Evolutionary conservation across 345 rosid genomes (phyloP), one percentile per base, ranked within the genome.

Genomic region (Melaleuca alternifolia): DNA sequence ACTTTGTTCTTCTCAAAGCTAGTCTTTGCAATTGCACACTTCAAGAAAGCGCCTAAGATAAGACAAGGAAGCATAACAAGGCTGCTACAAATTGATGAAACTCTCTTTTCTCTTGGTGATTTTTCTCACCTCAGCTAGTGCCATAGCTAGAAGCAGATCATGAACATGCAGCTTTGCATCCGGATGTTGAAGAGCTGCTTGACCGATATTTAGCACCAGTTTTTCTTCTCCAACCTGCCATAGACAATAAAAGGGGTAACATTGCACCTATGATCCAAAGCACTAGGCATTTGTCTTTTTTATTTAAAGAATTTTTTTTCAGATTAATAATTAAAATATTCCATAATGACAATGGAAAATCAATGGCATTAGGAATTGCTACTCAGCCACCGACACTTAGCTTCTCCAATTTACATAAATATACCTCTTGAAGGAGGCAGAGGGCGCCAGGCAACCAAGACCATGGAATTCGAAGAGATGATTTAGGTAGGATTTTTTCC

Each of bases 361-460:
- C 1, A 5, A 37, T 3, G 1, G 24, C 81, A 37, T 18, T 0
- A 71, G 48, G 81, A 37, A 18, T 37, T 16, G 79, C 46, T 33
- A 37, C 44, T 37, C 79, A 71, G 18, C 1, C 48, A 37, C 81
- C 3, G 5, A 18, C 2, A 3, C 81, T 71, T 37, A 37, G 81
- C 81, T 71, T 71, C 81, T 37, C 81, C 7, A 18, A 5, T 71
- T 71, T 33, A 71, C 5, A 26, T 37, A 71, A 71, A 71, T 37
- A 30, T 88, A 97, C 99, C 99, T 97, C 99, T 92, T 96, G 99
- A 89, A 96, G 99, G 62, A 97, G 95, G 91, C 98, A 94, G 83
- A 97, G 95, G 85, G 98, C 99, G 86, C 94, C 98, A 86, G 99
- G 95, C 90, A 97, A 89, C 99, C 98, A 97, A 61, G 92, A 81